Evolutionary conservation across 78 protist species (phyloP), one percentile per base, ranked within the genome.

Genomic region (Cavenderia fasciculata): DNA sequence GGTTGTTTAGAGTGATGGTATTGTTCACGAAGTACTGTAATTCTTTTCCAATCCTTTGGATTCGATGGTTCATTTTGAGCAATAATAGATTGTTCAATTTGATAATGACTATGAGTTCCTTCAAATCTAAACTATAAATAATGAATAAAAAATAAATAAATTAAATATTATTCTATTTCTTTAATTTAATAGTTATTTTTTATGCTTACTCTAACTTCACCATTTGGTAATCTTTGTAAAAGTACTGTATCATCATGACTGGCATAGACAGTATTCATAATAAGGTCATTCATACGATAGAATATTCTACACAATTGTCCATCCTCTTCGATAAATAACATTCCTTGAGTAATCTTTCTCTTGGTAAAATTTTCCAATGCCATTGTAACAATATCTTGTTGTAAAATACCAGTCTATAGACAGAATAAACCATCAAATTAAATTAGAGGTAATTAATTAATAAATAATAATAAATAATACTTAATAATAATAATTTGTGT

Each of bases 171-270:
- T n/a, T 44, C 6, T 44, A 44, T 44, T 57, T 57, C 4, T 6
- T 57, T 10, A 57, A 57, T 57, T 57, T 57, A 3, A 63, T 40
- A 31, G 5, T n/a, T n/a, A n/a, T n/a, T n/a, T n/a, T n/a, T n/a
- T n/a, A n/a, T n/a, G 38, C 90, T 43, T 66, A 68, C 40, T 7
- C 86, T 65, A 41, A 54, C 68, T 19, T 82, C 78, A 43, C 56
- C 52, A 44, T 56, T 49, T 68, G 76, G 90, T 68, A 82, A 56
- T 34, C 76, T 51, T 49, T 82, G 90, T 34, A 82, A 43, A 76
- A 82, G 65, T 12, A 82, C 78, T 0, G 90, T 82, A 44, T 82
- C 90, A 56, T 82, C 90, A 29, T 82, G 90, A 49, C 56, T 82
- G 31, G 77, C 72, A 68, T 82, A 82, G 25, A 82, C 49, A 4